These are phyloP conservation scores for Dalechampia spathulata DNA, from an alignment of 441 rosid genomes.

Conservation along the genomic window DNA sequence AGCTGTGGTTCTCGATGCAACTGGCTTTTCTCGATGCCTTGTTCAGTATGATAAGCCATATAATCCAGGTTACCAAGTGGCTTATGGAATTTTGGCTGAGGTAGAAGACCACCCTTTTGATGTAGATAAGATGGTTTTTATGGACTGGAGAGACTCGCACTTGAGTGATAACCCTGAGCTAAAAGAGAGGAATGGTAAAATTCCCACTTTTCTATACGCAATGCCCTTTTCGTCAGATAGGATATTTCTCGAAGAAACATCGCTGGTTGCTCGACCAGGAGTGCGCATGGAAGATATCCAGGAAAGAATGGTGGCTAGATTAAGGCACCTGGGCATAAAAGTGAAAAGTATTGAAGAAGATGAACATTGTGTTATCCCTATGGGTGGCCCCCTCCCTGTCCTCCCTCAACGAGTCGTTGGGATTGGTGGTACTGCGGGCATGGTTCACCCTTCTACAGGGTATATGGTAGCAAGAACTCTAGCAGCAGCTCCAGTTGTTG, in stretches of 20 bases:
- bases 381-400: constrained; percentile 96
- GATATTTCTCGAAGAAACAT: constrained; percentile 92
- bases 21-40: constrained; percentile 90
- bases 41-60: constrained; percentile 93
- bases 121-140: constrained; percentile 84
- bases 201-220: constrained; percentile 83
- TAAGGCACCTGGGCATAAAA: constrained; percentile 72
- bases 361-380: constrained; percentile 82
- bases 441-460: constrained; percentile 98
- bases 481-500: constrained; percentile 91
- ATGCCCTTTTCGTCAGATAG: constrained; percentile 78
- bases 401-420: constrained; percentile 93
- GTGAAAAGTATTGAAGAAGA: constrained; percentile 88
- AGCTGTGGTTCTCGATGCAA: constrained; percentile 81
- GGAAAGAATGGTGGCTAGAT: constrained; percentile 89
- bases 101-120: constrained; percentile 92
- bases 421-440: constrained; percentile 92
- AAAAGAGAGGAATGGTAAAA: constrained; percentile 51
- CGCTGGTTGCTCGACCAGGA: constrained; percentile 86
- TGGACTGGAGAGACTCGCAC: constrained; percentile 98
- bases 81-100: constrained; percentile 87
- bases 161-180: constrained; percentile 35
- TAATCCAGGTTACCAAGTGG: constrained; percentile 94
- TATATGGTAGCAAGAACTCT: constrained; percentile 99
- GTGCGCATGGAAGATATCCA: constrained; percentile 71